These are phyloP conservation scores for Trichoderma semiorbis DNA, from an alignment of 2,329 filamentous ascomycete species.

Conservation along the genomic window DNA sequence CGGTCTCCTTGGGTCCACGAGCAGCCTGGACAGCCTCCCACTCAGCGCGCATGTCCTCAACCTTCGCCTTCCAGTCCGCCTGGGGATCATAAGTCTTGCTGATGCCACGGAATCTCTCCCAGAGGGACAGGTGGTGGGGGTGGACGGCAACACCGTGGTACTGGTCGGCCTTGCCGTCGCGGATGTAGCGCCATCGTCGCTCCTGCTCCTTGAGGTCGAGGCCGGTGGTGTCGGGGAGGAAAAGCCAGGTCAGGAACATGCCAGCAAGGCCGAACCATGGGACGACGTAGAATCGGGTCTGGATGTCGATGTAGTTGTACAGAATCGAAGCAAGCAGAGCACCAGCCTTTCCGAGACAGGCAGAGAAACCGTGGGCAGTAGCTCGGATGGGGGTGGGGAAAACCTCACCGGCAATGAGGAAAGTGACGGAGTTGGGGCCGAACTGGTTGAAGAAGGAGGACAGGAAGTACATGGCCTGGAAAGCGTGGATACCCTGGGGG, in stretches of 20 bases:
- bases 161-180: slow-evolving; percentile 69
- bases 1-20: slow-evolving; percentile 47
- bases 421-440: slow-evolving; percentile 92
- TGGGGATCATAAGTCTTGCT: slow-evolving; percentile 81
- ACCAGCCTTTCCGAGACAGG: slow-evolving; percentile 83
- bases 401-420: slow-evolving; percentile 94
- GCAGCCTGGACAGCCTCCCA: slow-evolving; percentile 53
- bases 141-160: slow-evolving; percentile 95
- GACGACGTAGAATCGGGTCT: slow-evolving; percentile 85
- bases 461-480: slow-evolving; percentile 98
- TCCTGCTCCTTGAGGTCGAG: slow-evolving; percentile 97
- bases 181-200: slow-evolving; percentile 85
- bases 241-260: slow-evolving; percentile 76
- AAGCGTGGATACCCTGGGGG: slow-evolving; percentile 69
- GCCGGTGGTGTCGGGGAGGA: slow-evolving; percentile 94
- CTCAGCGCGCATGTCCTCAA: slow-evolving; percentile 71
- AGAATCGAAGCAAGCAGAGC: slow-evolving; percentile 82
- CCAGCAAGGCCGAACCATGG: slow-evolving; percentile 93
- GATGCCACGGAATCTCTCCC: slow-evolving; percentile 76
- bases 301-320: slow-evolving; percentile 89
- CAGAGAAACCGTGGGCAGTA: slow-evolving; percentile 92
- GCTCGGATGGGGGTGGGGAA: slow-evolving; percentile 92
- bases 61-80: slow-evolving; percentile 77
- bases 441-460: slow-evolving; percentile 99
- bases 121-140: slow-evolving; percentile 80